Percentiles rank a stretch among this genome's conserved stretches.
These are phyloP conservation scores for Naematelia encephala DNA, from an alignment of 768 basidiomycete species.

Conservation along the genomic window DNA sequence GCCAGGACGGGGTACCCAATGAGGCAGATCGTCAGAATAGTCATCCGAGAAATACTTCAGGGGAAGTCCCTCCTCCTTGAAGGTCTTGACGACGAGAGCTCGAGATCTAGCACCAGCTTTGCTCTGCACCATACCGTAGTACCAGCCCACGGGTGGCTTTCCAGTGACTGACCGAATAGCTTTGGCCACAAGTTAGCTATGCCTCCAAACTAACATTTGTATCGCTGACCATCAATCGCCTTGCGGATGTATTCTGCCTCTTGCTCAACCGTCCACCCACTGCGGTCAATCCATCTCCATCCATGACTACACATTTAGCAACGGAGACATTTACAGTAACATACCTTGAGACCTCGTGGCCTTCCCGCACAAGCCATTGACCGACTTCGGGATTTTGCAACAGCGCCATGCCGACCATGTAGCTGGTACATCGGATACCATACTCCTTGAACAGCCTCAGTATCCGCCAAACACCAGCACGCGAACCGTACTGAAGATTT, in stretches of 20 bases:
- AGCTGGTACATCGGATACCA: constrained; percentile 26
- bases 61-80: constrained; percentile 32
- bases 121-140: constrained; percentile 39
- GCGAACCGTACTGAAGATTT: constrained; percentile 33
- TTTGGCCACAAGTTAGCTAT: constrained; percentile 1
- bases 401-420: constrained; percentile 30
- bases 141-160: constrained; percentile 28
- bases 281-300: constrained; percentile 38
- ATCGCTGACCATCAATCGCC: constrained; percentile 23
- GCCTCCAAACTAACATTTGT: background rate
- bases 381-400: constrained; percentile 29
- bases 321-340: background rate
- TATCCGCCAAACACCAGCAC: constrained; percentile 42
- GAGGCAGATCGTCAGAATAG: constrained; percentile 39
- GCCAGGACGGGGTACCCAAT: constrained; percentile 28
- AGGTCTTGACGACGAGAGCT: constrained; percentile 32
- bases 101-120: constrained; percentile 31
- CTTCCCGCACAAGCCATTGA: constrained; percentile 14
- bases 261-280: constrained; percentile 23
- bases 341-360: constrained; percentile 38
- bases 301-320: constrained; percentile 27
- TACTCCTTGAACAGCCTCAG: constrained; percentile 34
- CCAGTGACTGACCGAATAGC: constrained; percentile 20
- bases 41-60: constrained; percentile 34
- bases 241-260: constrained; percentile 31